These are phyloP conservation scores for Neobulgaria alba DNA, from an alignment of 2,329 filamentous ascomycete species.

Conservation along the genomic window DNA sequence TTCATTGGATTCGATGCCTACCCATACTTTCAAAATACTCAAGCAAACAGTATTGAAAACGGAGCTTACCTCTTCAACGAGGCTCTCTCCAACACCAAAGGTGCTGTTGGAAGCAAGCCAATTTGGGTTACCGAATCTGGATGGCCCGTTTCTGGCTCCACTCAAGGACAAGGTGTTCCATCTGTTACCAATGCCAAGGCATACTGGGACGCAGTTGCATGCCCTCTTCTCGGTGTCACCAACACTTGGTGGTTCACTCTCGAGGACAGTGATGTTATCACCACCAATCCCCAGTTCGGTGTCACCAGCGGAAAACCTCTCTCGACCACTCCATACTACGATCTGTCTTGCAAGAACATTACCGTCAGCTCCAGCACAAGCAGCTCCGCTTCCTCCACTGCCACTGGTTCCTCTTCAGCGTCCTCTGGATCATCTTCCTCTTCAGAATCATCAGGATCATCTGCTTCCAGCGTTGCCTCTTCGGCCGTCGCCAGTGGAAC, in stretches of 20 bases:
- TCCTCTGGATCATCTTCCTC: constrained; percentile 4
- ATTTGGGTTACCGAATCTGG: constrained; percentile 88
- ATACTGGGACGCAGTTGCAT: constrained; percentile 77
- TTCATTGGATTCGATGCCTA: constrained; percentile 81
- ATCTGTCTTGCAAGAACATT: constrained; percentile 48
- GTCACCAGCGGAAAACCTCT: constrained; percentile 47
- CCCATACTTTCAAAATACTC: constrained; percentile 69
- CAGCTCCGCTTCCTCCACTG: constrained; percentile 11
- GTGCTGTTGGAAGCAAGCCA: constrained; percentile 54
- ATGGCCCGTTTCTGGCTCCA: constrained; percentile 67
- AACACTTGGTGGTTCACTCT: constrained; percentile 74
- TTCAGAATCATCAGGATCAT: neutral
- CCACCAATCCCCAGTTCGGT: constrained; percentile 62
- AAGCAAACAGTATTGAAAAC: constrained; percentile 55
- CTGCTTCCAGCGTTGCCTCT: constrained; percentile 9
- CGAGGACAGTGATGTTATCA: constrained; percentile 50
- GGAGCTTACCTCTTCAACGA: constrained; percentile 60
- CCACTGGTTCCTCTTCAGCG: constrained; percentile 6
- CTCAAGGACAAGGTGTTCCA: constrained; percentile 53
- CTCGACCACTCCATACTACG: constrained; percentile 48
- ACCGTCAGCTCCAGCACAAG: constrained; percentile 15
- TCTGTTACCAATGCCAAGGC: constrained; percentile 59
- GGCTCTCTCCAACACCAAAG: constrained; percentile 51
- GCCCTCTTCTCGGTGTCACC: constrained; percentile 54
- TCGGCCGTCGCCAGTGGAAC: constrained; percentile 4